Percentiles rank a stretch among this genome's conserved stretches.
Evolutionary conservation across 1,284 basidiomycete species (phyloP).

Genomic region (Ceratobasidium papillatum): DNA sequence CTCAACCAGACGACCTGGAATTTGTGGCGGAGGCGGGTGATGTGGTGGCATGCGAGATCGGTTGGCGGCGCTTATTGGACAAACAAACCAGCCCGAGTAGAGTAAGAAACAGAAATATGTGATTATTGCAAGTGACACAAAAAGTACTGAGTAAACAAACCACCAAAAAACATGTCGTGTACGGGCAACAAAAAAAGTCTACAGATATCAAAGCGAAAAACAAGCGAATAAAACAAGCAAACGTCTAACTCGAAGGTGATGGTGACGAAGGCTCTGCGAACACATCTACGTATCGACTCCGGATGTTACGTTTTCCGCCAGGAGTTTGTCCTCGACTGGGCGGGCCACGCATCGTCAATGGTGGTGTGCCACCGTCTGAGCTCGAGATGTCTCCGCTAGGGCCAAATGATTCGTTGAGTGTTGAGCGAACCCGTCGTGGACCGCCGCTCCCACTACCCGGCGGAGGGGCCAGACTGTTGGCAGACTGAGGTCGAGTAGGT

Average conservation of each 20-base stretch:
- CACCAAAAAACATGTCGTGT: slow-evolving; percentile 45
- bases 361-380: slow-evolving; percentile 57
- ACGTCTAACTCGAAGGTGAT: slow-evolving; percentile 43
- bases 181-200: slow-evolving; percentile 36
- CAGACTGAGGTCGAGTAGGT: slow-evolving; percentile 66
- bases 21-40: slow-evolving; percentile 57
- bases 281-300: slow-evolving; percentile 88
- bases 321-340: slow-evolving; percentile 51
- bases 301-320: slow-evolving; percentile 71
- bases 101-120: slow-evolving; percentile 1
- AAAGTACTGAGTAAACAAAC: slow-evolving; percentile 14
- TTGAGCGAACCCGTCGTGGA: slow-evolving; percentile 68
- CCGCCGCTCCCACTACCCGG: slow-evolving; percentile 55
- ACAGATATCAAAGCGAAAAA: slow-evolving; percentile 26
- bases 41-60: slow-evolving; percentile 29
- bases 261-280: slow-evolving; percentile 57
- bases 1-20: slow-evolving; percentile 66
- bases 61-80: background rate
- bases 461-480: slow-evolving; percentile 65
- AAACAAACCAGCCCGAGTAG: slow-evolving; percentile 4
- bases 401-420: slow-evolving; percentile 55
- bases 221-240: slow-evolving; percentile 44
- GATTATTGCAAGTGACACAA: slow-evolving; percentile 56
- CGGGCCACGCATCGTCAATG: slow-evolving; percentile 59
- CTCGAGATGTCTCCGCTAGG: slow-evolving; percentile 48